Evolutionary conservation across 768 basidiomycete genomes (phyloP), one percentile per base, ranked within the genome.

Genomic region (Boletus sp.): DNA sequence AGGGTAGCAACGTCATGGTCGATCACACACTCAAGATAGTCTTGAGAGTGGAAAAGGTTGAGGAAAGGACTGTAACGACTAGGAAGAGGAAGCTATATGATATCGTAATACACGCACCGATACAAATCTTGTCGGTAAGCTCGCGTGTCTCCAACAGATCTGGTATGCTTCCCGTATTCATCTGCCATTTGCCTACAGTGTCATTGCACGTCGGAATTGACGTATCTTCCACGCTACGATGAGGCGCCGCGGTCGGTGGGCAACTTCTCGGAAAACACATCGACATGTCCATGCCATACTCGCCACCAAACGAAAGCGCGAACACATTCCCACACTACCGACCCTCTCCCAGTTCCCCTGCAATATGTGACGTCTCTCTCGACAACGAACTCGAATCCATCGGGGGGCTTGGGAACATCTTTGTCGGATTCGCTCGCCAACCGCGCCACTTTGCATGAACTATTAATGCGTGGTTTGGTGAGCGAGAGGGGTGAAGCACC

Each of bases 111-210:
- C 87, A 93, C 67, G 85, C 84, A 0, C 93, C 93, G 0, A 79
- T 97, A 35, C 86, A 90, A 51, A 84, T 98, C 46, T 82, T 97
- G 49, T 94, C 94, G 17, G 90, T 92, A 57, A 75, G 88, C 76
- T 33, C 15, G 11, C 7, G 3, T 48, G 25, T 50, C 33, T 47
- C 47, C 34, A 10, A 40, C 34, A 17, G 6, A 40, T 51, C 14
- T 27, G 19, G 11, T n/a, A 13, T 47, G 3, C 7, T 43, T 39
- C 39, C 51, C 47, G 29, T 44, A 19, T 29, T 40, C 21, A 52
- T 27, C 6, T 38, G 32, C 47, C 34, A 37, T 47, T 48, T 38
- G 14, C 43, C 21, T 40, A 10, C 60, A 90, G 88, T 93, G 90
- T 68, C 83, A 85, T 21, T 94, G 91, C 66, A 87, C 90, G 61